Evolutionary conservation across 331 rosid genomes (phyloP), one percentile per base, ranked within the genome.

Genomic region (Quercus lobata): DNA sequence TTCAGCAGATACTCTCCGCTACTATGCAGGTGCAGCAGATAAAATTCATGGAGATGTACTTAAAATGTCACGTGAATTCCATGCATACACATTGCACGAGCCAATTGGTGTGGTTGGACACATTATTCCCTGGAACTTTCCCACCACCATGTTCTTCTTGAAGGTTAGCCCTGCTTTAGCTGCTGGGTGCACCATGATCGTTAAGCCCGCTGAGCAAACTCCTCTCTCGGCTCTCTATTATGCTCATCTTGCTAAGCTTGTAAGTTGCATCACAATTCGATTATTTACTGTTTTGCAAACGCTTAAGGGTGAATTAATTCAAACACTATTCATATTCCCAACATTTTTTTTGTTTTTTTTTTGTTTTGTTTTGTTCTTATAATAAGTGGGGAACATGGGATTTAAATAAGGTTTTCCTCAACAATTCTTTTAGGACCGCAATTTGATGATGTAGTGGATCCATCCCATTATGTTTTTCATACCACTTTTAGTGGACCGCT

Each of bases 1-100:
- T n/a, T 84, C 70, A 49, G 96, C 94, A 30, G 35, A 55, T 5
- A 80, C 35, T 1, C 18, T 94, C 5, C 88, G 94, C 17, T 92
- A 92, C 90, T 92, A 92, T 78, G 97, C 97, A 0, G 98, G 98
- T 3, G 97, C 94, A 35, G 98, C 97, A 7, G 98, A 94, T 82
- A 94, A 94, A 83, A 82, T 91, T 61, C 97, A 92, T 9, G 98
- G 98, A 1, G 88, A 92, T 35, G 95, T 91, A 0, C 72, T 94
- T 22, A 94, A 94, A 82, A 78, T 90, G 58, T 54, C 92, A 0
- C 21, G 79, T 0, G 86, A 88, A 44, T 74, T 90, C 16, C 97
- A 92, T 2, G 98, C 85, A 11, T 94, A 92, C 74, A 94, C 97
- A 3, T 79, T 94, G 52, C 34, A 82, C 1, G 98, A 94, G 69